Percentiles rank a stretch among this genome's conserved stretches.
phyloP scores from a whole-genome alignment of 345 rosid genomes.

The Cardamine resedifolia region DNA sequence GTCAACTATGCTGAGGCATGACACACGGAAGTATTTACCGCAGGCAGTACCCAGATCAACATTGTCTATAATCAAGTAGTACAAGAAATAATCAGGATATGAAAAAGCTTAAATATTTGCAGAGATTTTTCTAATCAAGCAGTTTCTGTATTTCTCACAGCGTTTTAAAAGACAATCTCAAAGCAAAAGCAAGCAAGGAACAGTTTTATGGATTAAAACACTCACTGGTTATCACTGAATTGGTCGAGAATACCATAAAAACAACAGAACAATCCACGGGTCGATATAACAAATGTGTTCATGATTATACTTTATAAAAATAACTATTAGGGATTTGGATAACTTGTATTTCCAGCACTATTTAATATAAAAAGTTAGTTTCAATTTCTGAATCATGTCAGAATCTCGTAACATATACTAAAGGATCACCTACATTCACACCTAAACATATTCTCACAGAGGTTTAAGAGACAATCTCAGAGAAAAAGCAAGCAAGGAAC shows the following conservation, averaged over 20 bases:
- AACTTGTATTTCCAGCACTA: neutral
- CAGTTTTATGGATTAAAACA: neutral
- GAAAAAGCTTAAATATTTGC: neutral
- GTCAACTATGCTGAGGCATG: constrained; percentile 63
- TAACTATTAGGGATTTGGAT: neutral
- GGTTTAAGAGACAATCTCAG: neutral
- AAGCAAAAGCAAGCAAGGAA: neutral
- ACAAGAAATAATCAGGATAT: neutral
- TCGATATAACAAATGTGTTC: neutral
- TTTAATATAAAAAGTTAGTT: neutral
- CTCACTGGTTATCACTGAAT: neutral
- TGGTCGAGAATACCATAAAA: neutral
- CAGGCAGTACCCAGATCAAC: constrained; percentile 72
- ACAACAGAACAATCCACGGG: neutral
- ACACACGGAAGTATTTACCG: constrained; percentile 67
- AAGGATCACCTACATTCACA: neutral
- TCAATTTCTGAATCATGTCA: neutral
- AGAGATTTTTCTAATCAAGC: neutral
- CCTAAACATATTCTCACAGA: too few species aligned
- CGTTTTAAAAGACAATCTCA: neutral
- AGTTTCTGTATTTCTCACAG: neutral
- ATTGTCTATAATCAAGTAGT: constrained; percentile 43
- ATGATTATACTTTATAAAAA: too few species aligned
- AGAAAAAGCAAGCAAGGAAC: neutral
- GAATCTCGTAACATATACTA: neutral